phyloP scores from a whole-genome alignment of 2,329 filamentous ascomycete genomes.

The Tolypocladium amazonense region DNA sequence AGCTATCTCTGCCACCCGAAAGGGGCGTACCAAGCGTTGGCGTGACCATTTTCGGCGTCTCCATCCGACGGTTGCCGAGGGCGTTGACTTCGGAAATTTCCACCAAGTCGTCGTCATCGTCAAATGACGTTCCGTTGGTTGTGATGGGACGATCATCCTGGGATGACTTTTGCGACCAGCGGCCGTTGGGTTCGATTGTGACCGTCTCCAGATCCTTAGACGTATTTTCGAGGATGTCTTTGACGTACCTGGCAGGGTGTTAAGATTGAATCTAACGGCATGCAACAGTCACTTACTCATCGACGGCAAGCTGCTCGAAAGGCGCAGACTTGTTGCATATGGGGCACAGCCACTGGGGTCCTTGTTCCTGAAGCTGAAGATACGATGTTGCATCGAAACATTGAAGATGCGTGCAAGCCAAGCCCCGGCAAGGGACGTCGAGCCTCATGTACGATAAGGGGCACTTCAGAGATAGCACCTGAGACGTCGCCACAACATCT shows the following conservation, averaged over 20 bases:
- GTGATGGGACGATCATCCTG: constrained; percentile 18
- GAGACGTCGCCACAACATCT: constrained; percentile 82
- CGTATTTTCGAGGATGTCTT: constrained; percentile 73
- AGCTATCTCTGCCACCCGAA: constrained; percentile 23
- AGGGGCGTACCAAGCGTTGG: constrained; percentile 27
- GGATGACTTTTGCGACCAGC: constrained; percentile 47
- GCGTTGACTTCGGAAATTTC: constrained; percentile 34
- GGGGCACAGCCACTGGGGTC: constrained; percentile 92
- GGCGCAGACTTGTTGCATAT: constrained; percentile 77
- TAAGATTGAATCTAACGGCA: not conserved
- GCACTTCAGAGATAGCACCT: constrained; percentile 83
- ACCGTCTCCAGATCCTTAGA: constrained; percentile 67
- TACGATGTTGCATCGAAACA: constrained; percentile 94
- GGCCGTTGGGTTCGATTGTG: constrained; percentile 77
- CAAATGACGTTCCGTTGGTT: constrained; percentile 15
- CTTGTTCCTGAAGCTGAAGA: constrained; percentile 88
- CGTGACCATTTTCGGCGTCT: constrained; percentile 24
- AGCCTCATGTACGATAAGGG: constrained; percentile 82
- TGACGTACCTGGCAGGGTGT: constrained; percentile 56
- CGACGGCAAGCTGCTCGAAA: constrained; percentile 75
- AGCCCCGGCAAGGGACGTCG: constrained; percentile 66
- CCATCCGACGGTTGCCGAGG: constrained; percentile 21
- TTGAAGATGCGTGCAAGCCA: constrained; percentile 76
- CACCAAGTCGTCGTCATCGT: constrained; percentile 42
- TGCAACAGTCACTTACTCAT: constrained; percentile 51